Evolutionary conservation across 305 asterid genomes (phyloP).

Genomic region (Rubia tinctorum): DNA sequence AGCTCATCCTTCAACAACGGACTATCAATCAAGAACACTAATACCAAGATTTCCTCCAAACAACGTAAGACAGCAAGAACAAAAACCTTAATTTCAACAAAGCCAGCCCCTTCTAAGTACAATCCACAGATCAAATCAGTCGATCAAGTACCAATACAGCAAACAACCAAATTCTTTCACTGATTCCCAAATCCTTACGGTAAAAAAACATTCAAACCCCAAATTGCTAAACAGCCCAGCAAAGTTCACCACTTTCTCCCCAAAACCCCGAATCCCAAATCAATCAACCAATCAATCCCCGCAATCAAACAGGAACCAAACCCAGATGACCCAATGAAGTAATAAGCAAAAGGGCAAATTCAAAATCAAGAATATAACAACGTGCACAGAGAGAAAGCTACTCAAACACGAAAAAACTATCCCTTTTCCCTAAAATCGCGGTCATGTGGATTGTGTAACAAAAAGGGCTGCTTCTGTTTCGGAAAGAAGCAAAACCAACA

Average conservation of each 20-base stretch:
- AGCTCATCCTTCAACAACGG: slow-evolving; percentile 42
- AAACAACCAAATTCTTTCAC: not conserved
- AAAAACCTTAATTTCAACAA: not conserved
- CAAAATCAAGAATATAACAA: not conserved
- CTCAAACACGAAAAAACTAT: slow-evolving; percentile 23
- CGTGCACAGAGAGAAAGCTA: slow-evolving; percentile 17
- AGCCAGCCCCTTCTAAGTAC: not conserved
- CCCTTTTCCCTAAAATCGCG: not conserved
- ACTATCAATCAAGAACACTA: not conserved
- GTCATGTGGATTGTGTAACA: slow-evolving; percentile 5
- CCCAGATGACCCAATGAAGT: slow-evolving; percentile 3
- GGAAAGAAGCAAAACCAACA: not conserved
- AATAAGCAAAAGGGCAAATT: not conserved
- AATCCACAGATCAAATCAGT: slow-evolving; percentile 5
- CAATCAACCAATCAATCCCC: slow-evolving; percentile 17
- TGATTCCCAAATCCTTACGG: not conserved
- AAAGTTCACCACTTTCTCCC: slow-evolving; percentile 8
- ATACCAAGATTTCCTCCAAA: not conserved
- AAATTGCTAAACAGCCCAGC: slow-evolving; percentile 4
- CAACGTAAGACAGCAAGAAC: not conserved
- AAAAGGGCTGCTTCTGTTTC: slow-evolving; percentile 12
- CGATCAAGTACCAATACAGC: slow-evolving; percentile 1
- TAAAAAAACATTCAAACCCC: not conserved
- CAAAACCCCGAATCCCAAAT: slow-evolving; percentile 19
- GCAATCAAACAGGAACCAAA: slow-evolving; percentile 13